Base-by-base conservation (phyloP, 2,329 filamentous ascomycete species). In the Trichoderma koningiopsis region DNA sequence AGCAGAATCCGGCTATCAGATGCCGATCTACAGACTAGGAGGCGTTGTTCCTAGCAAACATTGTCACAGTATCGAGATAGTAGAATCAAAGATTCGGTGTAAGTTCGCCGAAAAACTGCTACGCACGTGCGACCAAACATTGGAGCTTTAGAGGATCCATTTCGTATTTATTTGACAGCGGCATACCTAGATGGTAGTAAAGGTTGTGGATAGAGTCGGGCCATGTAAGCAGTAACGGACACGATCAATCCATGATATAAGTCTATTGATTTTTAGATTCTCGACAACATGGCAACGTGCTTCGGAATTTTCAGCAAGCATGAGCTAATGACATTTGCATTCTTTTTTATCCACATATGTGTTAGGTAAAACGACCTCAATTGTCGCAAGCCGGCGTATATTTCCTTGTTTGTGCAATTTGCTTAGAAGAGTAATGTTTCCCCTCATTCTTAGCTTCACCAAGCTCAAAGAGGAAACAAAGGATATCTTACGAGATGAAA, bases 1-100 rank as follows among this genome's bases (percentile, higher is more conserved):
- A 59, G 67, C 53, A 69, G 60, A 58, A 58, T 22, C 27, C 67
- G 67, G 67, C 60, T 59, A 16, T 33, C n/a, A 27, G 35, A 27
- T 69, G 67, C 67, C 67, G 67, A 33, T 49, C 40, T 43, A 43
- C 16, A 43, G 40, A 43, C 40, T n/a, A 40, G 6, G 37, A 40
- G 37, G 14, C 14, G 14, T 14, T 11, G 37, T 19, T 40, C 5
- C 37, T 19, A 40, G 6, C 14, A 40, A 40, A 19, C 4, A 40
- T 16, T 40, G 37, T 2, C 14, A 40, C 14, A 16, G 19, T 14
- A 35, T 35, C 33, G 13, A 35, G 33, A 35, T 35, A 1, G 37
- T 2, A 40, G 14, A 40, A 13, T 14, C 33, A 40, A 40, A 40
- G 40, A 43, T 43, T 43, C 40, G 40, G 40, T 43, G 7, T 8